A percentile compares a stretch with the other conserved stretches of the same genome.
These are phyloP conservation scores for Zymoseptoria crescenta DNA, from an alignment of 2,329 filamentous ascomycete genomes.

Conservation along the genomic window DNA sequence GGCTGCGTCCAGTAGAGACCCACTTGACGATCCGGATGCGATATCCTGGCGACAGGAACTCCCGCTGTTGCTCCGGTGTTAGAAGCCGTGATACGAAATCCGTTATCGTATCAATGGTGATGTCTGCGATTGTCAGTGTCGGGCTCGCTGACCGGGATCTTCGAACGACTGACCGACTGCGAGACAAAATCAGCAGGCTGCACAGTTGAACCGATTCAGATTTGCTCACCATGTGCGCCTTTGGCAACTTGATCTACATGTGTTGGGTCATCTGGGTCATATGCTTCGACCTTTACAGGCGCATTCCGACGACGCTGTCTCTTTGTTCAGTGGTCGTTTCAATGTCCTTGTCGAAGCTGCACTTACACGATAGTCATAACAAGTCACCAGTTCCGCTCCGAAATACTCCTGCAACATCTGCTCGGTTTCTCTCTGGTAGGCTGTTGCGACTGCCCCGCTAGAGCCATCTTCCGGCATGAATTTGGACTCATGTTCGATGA, in stretches of 20 bases:
- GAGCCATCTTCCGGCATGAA: not conserved
- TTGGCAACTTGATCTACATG: constrained; percentile 1
- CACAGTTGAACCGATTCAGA: not conserved
- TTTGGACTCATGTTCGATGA: not conserved
- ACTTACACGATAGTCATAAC: not conserved
- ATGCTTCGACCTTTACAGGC: not conserved
- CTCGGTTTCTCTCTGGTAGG: not conserved
- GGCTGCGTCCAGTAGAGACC: not conserved
- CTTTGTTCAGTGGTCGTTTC: not conserved
- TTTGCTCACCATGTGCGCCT: not conserved
- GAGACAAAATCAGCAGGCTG: not conserved
- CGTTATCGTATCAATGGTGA: not conserved
- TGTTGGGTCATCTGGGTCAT: constrained; percentile 1
- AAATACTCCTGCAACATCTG: not conserved
- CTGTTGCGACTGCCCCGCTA: not conserved
- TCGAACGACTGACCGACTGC: not conserved
- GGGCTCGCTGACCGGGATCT: not conserved
- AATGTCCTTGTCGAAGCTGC: not conserved
- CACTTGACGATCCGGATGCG: not conserved
- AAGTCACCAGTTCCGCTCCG: not conserved
- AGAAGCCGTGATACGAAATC: not conserved
- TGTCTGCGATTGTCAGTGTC: not conserved
- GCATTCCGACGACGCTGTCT: not conserved
- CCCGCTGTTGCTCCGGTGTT: not conserved
- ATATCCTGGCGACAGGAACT: not conserved